phyloP scores from a whole-genome alignment of 192 early-diverging fungal species.

The Thoreauomyces humboldtii region DNA sequence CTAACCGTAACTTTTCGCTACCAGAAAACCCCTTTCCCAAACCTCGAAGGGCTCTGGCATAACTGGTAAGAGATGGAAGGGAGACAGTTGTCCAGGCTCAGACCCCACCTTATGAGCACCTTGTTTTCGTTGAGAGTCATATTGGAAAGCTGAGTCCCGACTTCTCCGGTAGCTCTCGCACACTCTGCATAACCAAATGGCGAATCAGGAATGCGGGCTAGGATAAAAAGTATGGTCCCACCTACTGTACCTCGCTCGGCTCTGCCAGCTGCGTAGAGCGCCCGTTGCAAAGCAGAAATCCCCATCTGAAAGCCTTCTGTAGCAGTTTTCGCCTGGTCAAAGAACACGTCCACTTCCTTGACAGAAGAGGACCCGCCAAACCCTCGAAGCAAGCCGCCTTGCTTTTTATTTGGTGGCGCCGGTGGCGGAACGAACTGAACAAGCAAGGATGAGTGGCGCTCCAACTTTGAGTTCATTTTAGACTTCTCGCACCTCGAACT shows the following conservation, averaged over 20 bases:
- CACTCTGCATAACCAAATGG: neutral
- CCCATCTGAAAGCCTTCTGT: slow-evolving; percentile 1
- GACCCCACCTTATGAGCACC: neutral
- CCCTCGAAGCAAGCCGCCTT: neutral
- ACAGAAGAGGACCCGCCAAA: slow-evolving; percentile 6
- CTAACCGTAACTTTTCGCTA: neutral
- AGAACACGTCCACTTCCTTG: slow-evolving; percentile 36
- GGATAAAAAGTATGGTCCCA: neutral
- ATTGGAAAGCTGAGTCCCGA: slow-evolving; percentile 9
- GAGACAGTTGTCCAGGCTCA: neutral
- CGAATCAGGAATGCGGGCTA: no score
- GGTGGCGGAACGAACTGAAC: slow-evolving; percentile 2
- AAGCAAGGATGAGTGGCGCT: neutral
- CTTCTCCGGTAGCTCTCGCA: slow-evolving; percentile 11
- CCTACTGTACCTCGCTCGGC: slow-evolving; percentile 19
- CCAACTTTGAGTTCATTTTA: neutral
- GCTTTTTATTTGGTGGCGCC: neutral
- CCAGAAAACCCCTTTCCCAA: neutral
- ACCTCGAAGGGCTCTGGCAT: neutral
- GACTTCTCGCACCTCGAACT: slow-evolving; percentile 11
- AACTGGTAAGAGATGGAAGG: neutral
- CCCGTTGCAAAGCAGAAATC: slow-evolving; percentile 1
- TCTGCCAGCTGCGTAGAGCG: slow-evolving; percentile 8
- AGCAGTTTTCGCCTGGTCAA: slow-evolving; percentile 19
- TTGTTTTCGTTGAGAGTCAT: slow-evolving; percentile 9